These are phyloP conservation scores for Solanum paucissectum DNA, from an alignment of 257 asterid genomes.

Conservation along the genomic window DNA sequence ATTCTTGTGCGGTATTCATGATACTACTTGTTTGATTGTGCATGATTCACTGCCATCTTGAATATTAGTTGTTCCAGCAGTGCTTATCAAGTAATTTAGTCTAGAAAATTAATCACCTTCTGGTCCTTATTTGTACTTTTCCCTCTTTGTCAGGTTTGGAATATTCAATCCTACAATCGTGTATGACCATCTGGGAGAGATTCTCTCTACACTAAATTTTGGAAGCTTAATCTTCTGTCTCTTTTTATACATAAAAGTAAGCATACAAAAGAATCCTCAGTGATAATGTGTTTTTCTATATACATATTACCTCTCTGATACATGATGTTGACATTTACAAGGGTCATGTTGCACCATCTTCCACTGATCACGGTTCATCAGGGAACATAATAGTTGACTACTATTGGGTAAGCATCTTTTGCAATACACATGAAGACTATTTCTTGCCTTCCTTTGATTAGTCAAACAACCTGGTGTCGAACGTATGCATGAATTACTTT, in stretches of 20 bases:
- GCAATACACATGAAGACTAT: neutral
- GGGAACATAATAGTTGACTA: conserved; percentile 87
- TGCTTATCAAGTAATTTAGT: neutral
- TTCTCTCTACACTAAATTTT: conserved; percentile 72
- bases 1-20: neutral
- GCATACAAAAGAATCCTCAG: conserved; percentile 9
- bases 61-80: neutral
- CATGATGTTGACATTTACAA: conserved; percentile 20
- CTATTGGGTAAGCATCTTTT: conserved; percentile 66
- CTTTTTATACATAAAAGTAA: conserved; percentile 72
- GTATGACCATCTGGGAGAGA: conserved; percentile 89
- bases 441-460: neutral
- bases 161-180: conserved; percentile 81
- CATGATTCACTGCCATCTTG: neutral
- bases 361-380: conserved; percentile 80
- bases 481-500: neutral
- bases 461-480: neutral
- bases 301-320: conserved; percentile 19
- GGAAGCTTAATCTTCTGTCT: conserved; percentile 84
- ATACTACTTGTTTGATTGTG: neutral
- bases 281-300: neutral
- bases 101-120: neutral
- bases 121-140: neutral
- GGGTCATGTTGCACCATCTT: conserved; percentile 88
- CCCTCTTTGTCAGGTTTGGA: conserved; percentile 53